Conservation (phyloP, 495 filamentous ascomycete species). For the Trichodelitschia bisporula region DNA sequence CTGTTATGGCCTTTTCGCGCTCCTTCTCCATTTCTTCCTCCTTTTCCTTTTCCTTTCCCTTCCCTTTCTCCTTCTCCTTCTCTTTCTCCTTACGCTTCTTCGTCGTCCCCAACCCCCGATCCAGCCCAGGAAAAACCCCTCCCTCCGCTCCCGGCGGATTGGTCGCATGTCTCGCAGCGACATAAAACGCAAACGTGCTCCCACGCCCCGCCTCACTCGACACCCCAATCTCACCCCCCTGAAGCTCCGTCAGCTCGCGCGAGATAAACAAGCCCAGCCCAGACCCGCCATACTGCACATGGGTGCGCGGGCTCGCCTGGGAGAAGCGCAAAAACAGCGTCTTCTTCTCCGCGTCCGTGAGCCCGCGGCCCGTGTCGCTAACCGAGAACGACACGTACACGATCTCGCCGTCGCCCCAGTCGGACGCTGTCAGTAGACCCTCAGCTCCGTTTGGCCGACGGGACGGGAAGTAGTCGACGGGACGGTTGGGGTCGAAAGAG, state of each 20-base stretch:
- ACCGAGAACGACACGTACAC: slow-evolving; percentile 7
- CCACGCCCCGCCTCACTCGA: slow-evolving; percentile 40
- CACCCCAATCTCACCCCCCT: slow-evolving; percentile 69
- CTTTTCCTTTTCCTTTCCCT: too few relatives aligned
- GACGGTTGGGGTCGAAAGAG: background rate
- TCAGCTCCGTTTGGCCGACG: too few relatives aligned
- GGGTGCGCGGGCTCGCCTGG: slow-evolving; percentile 8
- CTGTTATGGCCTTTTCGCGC: too few relatives aligned
- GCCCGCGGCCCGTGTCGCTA: slow-evolving; percentile 7
- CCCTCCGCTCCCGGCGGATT: too few relatives aligned
- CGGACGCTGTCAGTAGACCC: too few relatives aligned
- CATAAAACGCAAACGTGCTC: slow-evolving; percentile 71
- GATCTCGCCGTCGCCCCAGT: slow-evolving; percentile 6
- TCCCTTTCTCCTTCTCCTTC: too few relatives aligned
- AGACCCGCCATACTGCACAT: slow-evolving; percentile 46
- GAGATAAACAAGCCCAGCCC: slow-evolving; percentile 70
- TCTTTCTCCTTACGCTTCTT: too few relatives aligned
- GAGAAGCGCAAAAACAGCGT: slow-evolving; percentile 9
- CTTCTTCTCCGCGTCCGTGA: slow-evolving; percentile 5
- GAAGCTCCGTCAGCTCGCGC: slow-evolving; percentile 47
- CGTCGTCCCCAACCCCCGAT: too few relatives aligned
- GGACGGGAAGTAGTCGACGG: slow-evolving; percentile 13
- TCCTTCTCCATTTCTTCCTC: too few relatives aligned
- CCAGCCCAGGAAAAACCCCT: too few relatives aligned
- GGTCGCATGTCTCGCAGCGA: slow-evolving; percentile 31